These are phyloP conservation scores for Globisporangium heterothallicum DNA, from an alignment of 352 stramenopile species.

Conservation along the genomic window DNA sequence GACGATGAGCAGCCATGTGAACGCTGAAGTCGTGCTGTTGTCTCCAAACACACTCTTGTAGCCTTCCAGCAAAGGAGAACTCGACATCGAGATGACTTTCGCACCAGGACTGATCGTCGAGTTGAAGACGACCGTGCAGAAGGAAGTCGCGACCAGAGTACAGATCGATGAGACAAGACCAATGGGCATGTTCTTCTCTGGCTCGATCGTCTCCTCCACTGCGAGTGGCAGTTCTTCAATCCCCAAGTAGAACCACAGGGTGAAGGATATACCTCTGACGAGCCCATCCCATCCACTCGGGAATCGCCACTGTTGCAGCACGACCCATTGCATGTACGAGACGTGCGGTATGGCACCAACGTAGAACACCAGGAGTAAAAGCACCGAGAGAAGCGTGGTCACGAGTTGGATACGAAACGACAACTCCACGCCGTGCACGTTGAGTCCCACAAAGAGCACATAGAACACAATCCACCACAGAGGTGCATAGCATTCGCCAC, in stretches of 20 bases:
- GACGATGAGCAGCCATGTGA: slow-evolving; percentile 63
- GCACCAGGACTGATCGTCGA: slow-evolving; percentile 49
- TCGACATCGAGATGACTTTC: slow-evolving; percentile 23
- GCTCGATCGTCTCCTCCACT: slow-evolving; percentile 67
- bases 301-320: slow-evolving; percentile 44
- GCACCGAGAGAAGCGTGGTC: slow-evolving; percentile 37
- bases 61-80: slow-evolving; percentile 42
- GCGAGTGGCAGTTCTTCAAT: slow-evolving; percentile 73
- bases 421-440: slow-evolving; percentile 50
- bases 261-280: slow-evolving; percentile 52
- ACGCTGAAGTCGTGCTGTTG: slow-evolving; percentile 45
- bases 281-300: slow-evolving; percentile 34
- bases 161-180: slow-evolving; percentile 51
- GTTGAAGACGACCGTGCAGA: slow-evolving; percentile 52
- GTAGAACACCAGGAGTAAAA: slow-evolving; percentile 60
- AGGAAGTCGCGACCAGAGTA: slow-evolving; percentile 45
- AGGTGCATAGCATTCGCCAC: slow-evolving; percentile 27
- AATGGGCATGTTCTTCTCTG: slow-evolving; percentile 59
- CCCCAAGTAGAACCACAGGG: slow-evolving; percentile 70
- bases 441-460: slow-evolving; percentile 52
- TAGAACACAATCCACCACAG: slow-evolving; percentile 59
- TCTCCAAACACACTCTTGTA: slow-evolving; percentile 75
- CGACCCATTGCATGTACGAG: slow-evolving; percentile 52
- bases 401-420: slow-evolving; percentile 62
- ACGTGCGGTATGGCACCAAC: slow-evolving; percentile 38